Evolutionary conservation across 805 yeast species (phyloP).

Genomic region (Candida caryicola): DNA sequence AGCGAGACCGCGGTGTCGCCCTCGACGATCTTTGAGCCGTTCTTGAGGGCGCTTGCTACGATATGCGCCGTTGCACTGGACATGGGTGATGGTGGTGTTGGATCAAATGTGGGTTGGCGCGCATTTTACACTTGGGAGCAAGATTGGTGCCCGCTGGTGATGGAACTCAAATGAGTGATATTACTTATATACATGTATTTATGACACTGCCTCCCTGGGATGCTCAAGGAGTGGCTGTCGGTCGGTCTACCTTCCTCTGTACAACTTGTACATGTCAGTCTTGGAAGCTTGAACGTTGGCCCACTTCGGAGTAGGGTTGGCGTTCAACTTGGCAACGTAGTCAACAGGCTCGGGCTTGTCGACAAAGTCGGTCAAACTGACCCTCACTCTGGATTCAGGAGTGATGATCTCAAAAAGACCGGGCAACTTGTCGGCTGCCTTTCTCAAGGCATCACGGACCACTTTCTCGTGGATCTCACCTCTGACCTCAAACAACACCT

Average conservation of each 20-base stretch:
- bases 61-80: conserved; percentile 28
- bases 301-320: conserved; percentile 65
- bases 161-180: no score
- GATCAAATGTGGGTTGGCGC: no score
- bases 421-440: conserved; percentile 89
- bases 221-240: no score
- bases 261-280: conserved; percentile 52
- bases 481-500: conserved; percentile 83
- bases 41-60: conserved; percentile 28
- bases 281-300: conserved; percentile 51
- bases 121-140: no score
- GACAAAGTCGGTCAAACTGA: conserved; percentile 59
- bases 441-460: conserved; percentile 85
- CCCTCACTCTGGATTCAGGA: conserved; percentile 61
- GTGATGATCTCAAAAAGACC: conserved; percentile 86
- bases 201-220: no score
- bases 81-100: no score
- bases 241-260: conserved; percentile 57
- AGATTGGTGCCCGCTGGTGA: no score
- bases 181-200: not conserved
- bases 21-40: conserved; percentile 32
- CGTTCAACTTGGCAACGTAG: conserved; percentile 51
- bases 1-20: conserved; percentile 41
- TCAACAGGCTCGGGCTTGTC: conserved; percentile 48
- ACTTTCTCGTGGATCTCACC: conserved; percentile 79